Base-by-base conservation (phyloP, 192 early-diverging fungal species). In the Jimgerdemannia lactiflua region DNA sequence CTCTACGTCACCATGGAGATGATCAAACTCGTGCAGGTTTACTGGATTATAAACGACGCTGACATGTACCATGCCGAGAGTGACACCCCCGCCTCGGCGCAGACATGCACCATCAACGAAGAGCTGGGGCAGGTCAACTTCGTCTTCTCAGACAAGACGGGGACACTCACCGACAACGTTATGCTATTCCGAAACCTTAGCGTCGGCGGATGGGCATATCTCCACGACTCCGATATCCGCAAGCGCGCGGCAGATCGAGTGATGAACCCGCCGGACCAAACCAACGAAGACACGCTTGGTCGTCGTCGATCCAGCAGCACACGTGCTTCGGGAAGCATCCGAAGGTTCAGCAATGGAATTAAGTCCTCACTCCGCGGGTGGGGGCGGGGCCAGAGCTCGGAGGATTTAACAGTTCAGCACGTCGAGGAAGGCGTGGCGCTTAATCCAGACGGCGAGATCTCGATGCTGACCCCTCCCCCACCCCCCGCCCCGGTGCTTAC, bases 61-160 rank as follows among this genome's bases (percentile, higher is more conserved):
- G 77, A 85, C 59, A 95, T 96, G 94, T 95, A 94, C 78, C 88
- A 95, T 63, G 80, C 83, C 3, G 84, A 85, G 65, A 85, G 86
- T 2, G 90, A 94, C 67, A 91, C 91, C 10, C 90, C 92, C 2
- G 93, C 94, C 0, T 88, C 91, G 76, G 93, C 94, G 0, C 84
- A 89, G 39, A 95, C 95, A 6, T 90, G 90, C 3, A 89, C 86
- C 20, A 91, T 96, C 65, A 94, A 95, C 78, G 96, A 97, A 80
- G 96, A 97, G 71, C 83, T 97, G 41, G 95, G 93, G 41, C 89
- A 90, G 76, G 92, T 97, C 70, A 89, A 92, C 71, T 95, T 95
- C 74, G 85, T 97, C 9, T 97, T 97, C 70, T 92, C 92, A 29
- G 95, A 96, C 85, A 96, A 96, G 82, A 96, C 95, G 4, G 95